Evolutionary conservation across 352 stramenopile genomes (phyloP).

Genomic region (Phytophthora ramorum): DNA sequence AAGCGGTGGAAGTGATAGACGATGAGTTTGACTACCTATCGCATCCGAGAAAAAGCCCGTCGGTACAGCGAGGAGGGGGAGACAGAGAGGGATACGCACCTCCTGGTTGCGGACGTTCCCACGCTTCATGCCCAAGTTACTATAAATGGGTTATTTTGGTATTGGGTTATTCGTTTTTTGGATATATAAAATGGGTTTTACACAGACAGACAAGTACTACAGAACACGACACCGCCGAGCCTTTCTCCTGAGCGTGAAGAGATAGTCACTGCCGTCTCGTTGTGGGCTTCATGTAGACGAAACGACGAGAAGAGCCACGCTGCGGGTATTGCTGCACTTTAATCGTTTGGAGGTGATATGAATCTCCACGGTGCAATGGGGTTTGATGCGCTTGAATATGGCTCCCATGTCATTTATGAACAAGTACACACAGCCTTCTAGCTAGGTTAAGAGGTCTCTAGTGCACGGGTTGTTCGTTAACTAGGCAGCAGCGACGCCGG

Average conservation of each 20-base stretch:
- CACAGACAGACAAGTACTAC: too few species aligned
- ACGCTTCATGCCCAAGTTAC: constrained; percentile 49
- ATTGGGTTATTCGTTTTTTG: background rate
- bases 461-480: background rate
- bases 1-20: background rate
- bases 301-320: background rate
- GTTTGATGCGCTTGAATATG: constrained; percentile 6
- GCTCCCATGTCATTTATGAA: constrained; percentile 30
- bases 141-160: background rate
- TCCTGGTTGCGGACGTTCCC: constrained; percentile 62
- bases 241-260: too few species aligned
- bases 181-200: background rate
- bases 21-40: background rate
- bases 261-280: too few species aligned
- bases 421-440: constrained; percentile 4
- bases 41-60: background rate
- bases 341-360: too few species aligned
- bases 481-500: constrained; percentile 21
- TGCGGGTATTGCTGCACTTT: too few species aligned
- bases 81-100: constrained; percentile 37
- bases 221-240: too few species aligned
- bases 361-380: background rate
- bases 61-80: background rate
- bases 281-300: background rate
- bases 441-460: background rate